Base-by-base conservation (phyloP, 371 early-diverging fungal genomes). In the Mucor mucedo region DNA sequence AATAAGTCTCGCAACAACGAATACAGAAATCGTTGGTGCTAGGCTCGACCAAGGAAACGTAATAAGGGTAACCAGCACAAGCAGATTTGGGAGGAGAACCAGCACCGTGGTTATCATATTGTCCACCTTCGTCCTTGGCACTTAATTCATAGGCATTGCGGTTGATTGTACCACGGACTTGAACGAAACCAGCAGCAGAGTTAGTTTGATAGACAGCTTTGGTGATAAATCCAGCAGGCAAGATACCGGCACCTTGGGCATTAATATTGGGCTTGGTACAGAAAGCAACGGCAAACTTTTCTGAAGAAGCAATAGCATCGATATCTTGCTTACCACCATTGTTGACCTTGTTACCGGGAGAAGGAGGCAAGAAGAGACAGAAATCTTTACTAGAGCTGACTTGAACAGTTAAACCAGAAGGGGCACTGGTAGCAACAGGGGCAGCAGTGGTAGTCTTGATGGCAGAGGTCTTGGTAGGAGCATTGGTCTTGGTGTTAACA, bases 341-440 rank as follows among this genome's bases (percentile, higher is more conserved):
- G n/a, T 29, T 52, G 29, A 27, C 48, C 40, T 52, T 62, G 53
- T 67, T 67, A 47, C 67, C 67, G 30, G 68, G 57, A n/a, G 58
- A 53, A 58, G 78, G 72, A 8, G 84, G 84, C 30, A 84, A 65
- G 58, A 80, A 79, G 27, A 74, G 52, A 67, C 84, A 84, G 29
- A 75, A 76, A 10, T 68, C 66, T 40, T 53, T 42, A 11, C 58
- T 55, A 14, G 65, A 64, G 30, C 56, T 56, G 41, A 69, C 39
- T 52, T 69, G 64, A 9, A 69, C 69, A 21, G 52, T 50, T 28
- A 57, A 30, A 38, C 68, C 65, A 16, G 60, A 52, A 32, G 60
- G 30, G 33, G n/a, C 28, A 50, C 53, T 33, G 33, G 57, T 47
- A 4, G 62, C 3, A 42, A 9, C 30, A 42, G 58, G 35, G 14